Conservation (phyloP, 768 basidiomycete species). For the Dioszegia crocea region DNA sequence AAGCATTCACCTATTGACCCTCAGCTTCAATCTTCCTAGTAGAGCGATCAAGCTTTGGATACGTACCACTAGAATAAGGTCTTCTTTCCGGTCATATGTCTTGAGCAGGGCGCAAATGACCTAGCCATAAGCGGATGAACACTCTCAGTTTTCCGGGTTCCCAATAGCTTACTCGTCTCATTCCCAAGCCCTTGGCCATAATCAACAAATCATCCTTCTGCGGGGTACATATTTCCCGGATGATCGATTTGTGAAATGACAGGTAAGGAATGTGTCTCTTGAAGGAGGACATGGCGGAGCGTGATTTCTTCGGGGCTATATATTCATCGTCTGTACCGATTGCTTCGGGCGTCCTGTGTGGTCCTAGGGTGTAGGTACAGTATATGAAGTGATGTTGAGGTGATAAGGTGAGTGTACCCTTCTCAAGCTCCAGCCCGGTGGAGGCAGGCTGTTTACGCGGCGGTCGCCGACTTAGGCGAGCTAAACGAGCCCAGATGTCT, state of each 20-base stretch:
- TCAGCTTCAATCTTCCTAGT: neutral
- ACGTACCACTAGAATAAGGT: conserved; percentile 81
- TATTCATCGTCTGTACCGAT: neutral
- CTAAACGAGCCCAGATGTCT: neutral
- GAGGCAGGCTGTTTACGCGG: neutral
- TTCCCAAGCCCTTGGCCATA: conserved; percentile 83
- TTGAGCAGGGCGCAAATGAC: conserved; percentile 82
- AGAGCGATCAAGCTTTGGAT: conserved; percentile 23
- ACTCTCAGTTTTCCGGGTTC: too few species aligned
- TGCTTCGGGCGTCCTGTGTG: neutral
- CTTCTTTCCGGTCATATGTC: conserved; percentile 82
- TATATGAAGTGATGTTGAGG: too few species aligned
- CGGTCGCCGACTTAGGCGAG: neutral
- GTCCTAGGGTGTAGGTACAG: too few species aligned
- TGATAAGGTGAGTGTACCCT: too few species aligned
- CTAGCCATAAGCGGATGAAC: conserved; percentile 44
- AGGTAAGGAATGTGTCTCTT: conserved; percentile 46
- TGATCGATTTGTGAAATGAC: conserved; percentile 50
- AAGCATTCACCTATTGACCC: conserved; percentile 41
- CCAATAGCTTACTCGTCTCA: conserved; percentile 59
- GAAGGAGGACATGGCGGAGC: conserved; percentile 17
- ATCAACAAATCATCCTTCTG: conserved; percentile 56
- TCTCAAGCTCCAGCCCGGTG: neutral
- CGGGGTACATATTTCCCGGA: conserved; percentile 49
- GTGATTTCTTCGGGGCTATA: neutral